These are phyloP conservation scores for Piloderma croceum DNA, from an alignment of 768 basidiomycete species.

Conservation along the genomic window DNA sequence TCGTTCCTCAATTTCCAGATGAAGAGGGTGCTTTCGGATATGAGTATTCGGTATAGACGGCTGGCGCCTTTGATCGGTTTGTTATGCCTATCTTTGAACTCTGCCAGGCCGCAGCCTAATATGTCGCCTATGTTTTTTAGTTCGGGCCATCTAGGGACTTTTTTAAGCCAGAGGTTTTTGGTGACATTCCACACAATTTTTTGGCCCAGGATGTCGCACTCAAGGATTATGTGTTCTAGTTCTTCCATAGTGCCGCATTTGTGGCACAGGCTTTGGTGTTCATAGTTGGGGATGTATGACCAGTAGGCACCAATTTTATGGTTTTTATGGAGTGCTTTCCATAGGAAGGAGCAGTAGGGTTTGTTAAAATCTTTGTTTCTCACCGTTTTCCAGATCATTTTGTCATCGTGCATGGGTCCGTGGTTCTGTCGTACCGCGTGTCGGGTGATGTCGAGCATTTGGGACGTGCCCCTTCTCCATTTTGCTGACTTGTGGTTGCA, in stretches of 20 bases:
- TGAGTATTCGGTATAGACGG: conserved; percentile 2
- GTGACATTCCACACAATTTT: conserved; percentile 18
- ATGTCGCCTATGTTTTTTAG: background rate
- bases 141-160: conserved; percentile 7
- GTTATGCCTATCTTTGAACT: background rate
- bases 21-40: conserved; percentile 9
- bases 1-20: conserved; percentile 3
- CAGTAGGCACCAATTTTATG: conserved; percentile 23
- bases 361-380: background rate
- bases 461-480: background rate
- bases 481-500: background rate
- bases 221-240: conserved; percentile 25
- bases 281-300: conserved; percentile 13
- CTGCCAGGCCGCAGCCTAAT: conserved; percentile 7
- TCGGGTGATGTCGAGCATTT: background rate
- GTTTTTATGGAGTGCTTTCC: conserved; percentile 18
- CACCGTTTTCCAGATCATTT: background rate
- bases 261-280: conserved; percentile 9
- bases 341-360: conserved; percentile 10
- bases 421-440: background rate
- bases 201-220: conserved; percentile 21
- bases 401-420: background rate
- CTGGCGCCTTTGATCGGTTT: conserved; percentile 1
- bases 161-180: conserved; percentile 14
- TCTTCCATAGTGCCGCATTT: conserved; percentile 16